These are phyloP conservation scores for Apiotrichum akiyoshidainum DNA, from an alignment of 1,284 basidiomycete species.

Conservation along the genomic window DNA sequence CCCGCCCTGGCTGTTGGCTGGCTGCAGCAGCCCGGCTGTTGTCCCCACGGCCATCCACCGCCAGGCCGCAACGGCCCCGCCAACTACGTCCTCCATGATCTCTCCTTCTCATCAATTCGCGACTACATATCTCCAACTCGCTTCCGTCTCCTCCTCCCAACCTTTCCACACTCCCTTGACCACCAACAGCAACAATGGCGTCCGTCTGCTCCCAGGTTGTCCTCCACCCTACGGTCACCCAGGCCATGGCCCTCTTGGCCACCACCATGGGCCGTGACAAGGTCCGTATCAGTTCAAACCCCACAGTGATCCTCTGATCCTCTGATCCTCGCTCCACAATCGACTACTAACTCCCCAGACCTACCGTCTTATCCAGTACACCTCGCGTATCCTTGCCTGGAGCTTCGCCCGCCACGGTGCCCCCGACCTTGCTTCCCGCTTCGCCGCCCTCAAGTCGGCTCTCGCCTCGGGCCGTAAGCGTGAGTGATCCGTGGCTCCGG, in stretches of 20 bases:
- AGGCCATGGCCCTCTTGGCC: constrained; percentile 69
- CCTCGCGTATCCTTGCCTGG: constrained; percentile 87
- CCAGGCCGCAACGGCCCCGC: too few species aligned
- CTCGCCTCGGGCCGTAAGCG: constrained; percentile 74
- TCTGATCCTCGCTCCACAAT: neutral
- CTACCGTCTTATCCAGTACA: constrained; percentile 89
- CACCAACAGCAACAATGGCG: constrained; percentile 34
- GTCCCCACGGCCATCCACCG: too few species aligned
- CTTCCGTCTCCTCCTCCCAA: neutral
- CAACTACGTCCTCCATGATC: too few species aligned
- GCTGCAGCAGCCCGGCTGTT: too few species aligned
- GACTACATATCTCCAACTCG: too few species aligned
- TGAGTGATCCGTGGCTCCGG: constrained; percentile 50
- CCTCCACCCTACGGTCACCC: constrained; percentile 75
- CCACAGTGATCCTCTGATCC: neutral
- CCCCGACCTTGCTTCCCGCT: constrained; percentile 65
- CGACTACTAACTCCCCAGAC: constrained; percentile 58
- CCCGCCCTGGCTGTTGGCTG: too few species aligned
- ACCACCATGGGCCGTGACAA: constrained; percentile 89
- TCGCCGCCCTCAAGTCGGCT: constrained; percentile 74
- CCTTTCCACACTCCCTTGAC: neutral
- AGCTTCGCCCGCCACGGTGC: constrained; percentile 63
- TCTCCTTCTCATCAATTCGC: too few species aligned
- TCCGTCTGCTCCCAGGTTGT: constrained; percentile 66
- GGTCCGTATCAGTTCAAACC: constrained; percentile 50